These are phyloP conservation scores for Aspergillus novofumigatus DNA, from an alignment of 2,329 filamentous ascomycete species.

Conservation along the genomic window DNA sequence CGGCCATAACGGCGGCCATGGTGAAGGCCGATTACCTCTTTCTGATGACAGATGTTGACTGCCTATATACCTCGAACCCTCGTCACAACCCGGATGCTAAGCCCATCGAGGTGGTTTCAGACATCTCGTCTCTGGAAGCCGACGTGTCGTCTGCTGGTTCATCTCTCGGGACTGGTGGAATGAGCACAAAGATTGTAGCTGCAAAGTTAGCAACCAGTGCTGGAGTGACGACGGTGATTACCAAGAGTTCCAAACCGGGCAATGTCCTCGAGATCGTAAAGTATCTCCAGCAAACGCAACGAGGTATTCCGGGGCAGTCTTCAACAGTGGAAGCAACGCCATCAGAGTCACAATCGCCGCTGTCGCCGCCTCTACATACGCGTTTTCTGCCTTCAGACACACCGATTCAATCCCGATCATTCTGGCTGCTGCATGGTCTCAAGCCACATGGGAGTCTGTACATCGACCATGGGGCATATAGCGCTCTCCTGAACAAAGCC, in stretches of 20 bases:
- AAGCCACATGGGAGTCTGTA: slow-evolving; percentile 86
- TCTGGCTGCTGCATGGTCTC: slow-evolving; percentile 94
- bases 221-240: slow-evolving; percentile 93
- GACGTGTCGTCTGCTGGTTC: slow-evolving; percentile 92
- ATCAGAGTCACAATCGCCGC: slow-evolving; percentile 43
- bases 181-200: slow-evolving; percentile 96
- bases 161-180: slow-evolving; percentile 85
- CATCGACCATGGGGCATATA: slow-evolving; percentile 85
- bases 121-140: slow-evolving; percentile 75
- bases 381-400: slow-evolving; percentile 81
- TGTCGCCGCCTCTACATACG: slow-evolving; percentile 70
- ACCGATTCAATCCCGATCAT: slow-evolving; percentile 87
- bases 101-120: slow-evolving; percentile 87
- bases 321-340: slow-evolving; percentile 17
- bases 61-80: slow-evolving; percentile 94
- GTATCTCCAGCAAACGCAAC: slow-evolving; percentile 66
- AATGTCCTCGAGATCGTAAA: slow-evolving; percentile 85
- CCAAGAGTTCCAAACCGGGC: slow-evolving; percentile 84
- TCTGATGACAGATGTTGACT: slow-evolving; percentile 98
- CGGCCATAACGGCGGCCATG: slow-evolving; percentile 95
- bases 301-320: slow-evolving; percentile 19
- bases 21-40: slow-evolving; percentile 95
- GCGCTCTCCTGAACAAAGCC: slow-evolving; percentile 75
- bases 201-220: slow-evolving; percentile 88
- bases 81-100: slow-evolving; percentile 77